Conservation (phyloP, 1,284 basidiomycete genomes). For the Marasmius tenuissimus region DNA sequence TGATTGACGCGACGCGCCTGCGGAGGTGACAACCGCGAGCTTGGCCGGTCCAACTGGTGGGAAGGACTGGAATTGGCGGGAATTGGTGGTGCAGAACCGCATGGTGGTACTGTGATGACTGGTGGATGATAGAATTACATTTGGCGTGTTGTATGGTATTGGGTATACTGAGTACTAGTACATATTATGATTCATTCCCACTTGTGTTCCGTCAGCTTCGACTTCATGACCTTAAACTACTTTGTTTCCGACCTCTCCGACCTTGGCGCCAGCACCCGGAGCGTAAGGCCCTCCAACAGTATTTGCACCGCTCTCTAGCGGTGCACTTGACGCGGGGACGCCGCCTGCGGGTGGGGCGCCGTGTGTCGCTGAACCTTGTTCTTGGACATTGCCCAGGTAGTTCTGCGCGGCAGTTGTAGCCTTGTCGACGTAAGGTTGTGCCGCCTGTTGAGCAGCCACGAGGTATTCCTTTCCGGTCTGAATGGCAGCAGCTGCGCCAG, state of each 20-base stretch:
- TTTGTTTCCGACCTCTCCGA: constrained; percentile 10
- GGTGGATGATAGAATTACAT: too few relatives aligned
- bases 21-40: too few relatives aligned
- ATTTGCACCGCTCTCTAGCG: constrained; percentile 42
- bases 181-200: neutral
- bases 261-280: constrained; percentile 17
- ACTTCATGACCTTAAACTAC: neutral
- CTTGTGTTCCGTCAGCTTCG: neutral
- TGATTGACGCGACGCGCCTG: neutral
- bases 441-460: constrained; percentile 38
- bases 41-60: too few relatives aligned
- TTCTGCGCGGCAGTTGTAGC: constrained; percentile 27
- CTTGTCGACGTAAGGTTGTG: constrained; percentile 29
- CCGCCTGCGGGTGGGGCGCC: constrained; percentile 17
- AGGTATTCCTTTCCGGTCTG: constrained; percentile 41
- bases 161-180: neutral
- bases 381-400: constrained; percentile 23
- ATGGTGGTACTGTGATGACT: too few relatives aligned
- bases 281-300: constrained; percentile 37
- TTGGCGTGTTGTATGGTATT: neutral
- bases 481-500: constrained; percentile 32
- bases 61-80: too few relatives aligned
- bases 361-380: constrained; percentile 16
- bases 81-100: too few relatives aligned
- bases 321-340: constrained; percentile 39